Conservation (phyloP, 306 rosid genomes). For the Acacia melanoxylon region DNA sequence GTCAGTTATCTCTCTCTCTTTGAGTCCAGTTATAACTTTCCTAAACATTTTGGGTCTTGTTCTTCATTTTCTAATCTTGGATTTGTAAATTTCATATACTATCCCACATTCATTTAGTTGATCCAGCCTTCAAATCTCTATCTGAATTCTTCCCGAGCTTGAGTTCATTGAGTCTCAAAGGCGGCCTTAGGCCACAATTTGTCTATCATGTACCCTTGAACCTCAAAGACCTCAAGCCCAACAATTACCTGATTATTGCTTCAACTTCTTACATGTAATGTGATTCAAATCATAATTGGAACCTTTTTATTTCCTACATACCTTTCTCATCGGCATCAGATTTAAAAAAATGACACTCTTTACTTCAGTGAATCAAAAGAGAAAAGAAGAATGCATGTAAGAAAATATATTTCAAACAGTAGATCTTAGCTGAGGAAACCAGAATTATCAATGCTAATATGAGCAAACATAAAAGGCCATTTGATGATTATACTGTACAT, state of each 20-base stretch:
- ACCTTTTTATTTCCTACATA: neutral
- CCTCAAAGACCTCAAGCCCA: neutral
- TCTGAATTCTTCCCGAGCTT: neutral
- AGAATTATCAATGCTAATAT: neutral
- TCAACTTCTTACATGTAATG: neutral
- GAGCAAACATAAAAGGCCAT: neutral
- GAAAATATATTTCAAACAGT: too few species aligned
- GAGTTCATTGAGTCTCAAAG: neutral
- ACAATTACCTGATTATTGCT: neutral
- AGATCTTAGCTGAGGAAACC: neutral
- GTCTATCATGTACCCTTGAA: neutral
- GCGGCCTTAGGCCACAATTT: neutral
- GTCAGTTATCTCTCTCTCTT: neutral
- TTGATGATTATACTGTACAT: neutral
- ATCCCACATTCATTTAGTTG: neutral
- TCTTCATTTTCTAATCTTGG: neutral
- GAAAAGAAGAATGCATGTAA: too few species aligned
- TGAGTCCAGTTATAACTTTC: neutral
- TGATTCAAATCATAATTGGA: conserved; percentile 1
- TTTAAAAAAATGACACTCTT: neutral
- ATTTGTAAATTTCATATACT: neutral
- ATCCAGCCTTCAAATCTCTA: neutral
- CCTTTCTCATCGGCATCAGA: neutral
- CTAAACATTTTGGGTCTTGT: neutral
- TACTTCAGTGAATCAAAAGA: neutral